Conservation (phyloP, 805 yeast genomes). For the Cephaloascus albidus region DNA sequence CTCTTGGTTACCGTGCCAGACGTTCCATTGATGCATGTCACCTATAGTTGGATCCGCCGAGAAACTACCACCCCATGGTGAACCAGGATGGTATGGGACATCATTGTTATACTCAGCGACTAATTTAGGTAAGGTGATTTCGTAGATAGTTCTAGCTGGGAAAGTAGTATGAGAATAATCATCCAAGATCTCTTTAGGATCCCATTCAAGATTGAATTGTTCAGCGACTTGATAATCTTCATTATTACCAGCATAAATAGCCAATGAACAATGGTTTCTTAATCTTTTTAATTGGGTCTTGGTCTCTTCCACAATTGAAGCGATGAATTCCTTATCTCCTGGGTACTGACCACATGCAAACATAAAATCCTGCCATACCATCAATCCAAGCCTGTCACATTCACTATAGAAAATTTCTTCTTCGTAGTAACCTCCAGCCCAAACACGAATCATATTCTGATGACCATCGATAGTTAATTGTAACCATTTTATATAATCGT, state of each 20-base stretch:
- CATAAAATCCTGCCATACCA: slow-evolving; percentile 51
- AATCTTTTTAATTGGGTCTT: slow-evolving; percentile 28
- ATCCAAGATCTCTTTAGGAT: slow-evolving; percentile 12
- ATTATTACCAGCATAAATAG: slow-evolving; percentile 34
- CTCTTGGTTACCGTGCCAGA: slow-evolving; percentile 45
- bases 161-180: slow-evolving; percentile 22
- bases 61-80: slow-evolving; percentile 35
- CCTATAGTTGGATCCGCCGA: slow-evolving; percentile 31
- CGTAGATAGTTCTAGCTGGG: slow-evolving; percentile 36
- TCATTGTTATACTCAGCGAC: slow-evolving; percentile 12
- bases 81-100: slow-evolving; percentile 35
- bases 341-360: slow-evolving; percentile 52
- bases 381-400: slow-evolving; percentile 32
- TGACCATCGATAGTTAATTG: slow-evolving; percentile 23
- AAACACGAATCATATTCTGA: slow-evolving; percentile 35
- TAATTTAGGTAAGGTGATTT: slow-evolving; percentile 23
- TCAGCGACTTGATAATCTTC: slow-evolving; percentile 40
- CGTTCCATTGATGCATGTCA: slow-evolving; percentile 48
- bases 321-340: slow-evolving; percentile 23
- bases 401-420: slow-evolving; percentile 28
- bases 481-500: slow-evolving; percentile 29
- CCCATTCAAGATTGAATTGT: slow-evolving; percentile 17
- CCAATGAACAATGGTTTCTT: slow-evolving; percentile 29
- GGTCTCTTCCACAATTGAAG: slow-evolving; percentile 25
- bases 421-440: slow-evolving; percentile 45